These are phyloP conservation scores for Bassia scoparia DNA, from an alignment of 148 eudicot species.

Conservation along the genomic window DNA sequence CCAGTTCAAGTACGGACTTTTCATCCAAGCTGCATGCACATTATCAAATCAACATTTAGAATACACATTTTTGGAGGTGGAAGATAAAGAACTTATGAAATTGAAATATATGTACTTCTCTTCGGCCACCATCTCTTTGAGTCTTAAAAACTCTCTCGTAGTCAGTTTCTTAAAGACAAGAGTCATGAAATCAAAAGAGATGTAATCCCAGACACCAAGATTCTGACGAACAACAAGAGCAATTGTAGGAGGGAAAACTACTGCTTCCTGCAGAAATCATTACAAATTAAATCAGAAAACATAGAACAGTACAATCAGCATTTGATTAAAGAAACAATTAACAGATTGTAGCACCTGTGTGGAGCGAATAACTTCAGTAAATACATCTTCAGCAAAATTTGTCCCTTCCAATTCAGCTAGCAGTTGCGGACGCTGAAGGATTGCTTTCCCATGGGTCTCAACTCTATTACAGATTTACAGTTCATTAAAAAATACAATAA, in stretches of 20 bases:
- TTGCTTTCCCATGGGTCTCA: slow-evolving; percentile 30
- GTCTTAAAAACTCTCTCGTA: slow-evolving; percentile 63
- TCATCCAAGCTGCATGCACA: slow-evolving; percentile 43
- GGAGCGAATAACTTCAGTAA: slow-evolving; percentile 69
- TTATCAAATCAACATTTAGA: slow-evolving; percentile 14
- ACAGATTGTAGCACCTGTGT: slow-evolving; percentile 52
- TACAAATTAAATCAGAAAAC: not conserved
- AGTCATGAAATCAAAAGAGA: slow-evolving; percentile 54
- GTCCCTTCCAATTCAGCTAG: slow-evolving; percentile 24
- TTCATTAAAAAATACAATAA: not conserved
- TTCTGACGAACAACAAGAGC: slow-evolving; percentile 81
- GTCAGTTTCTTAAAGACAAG: slow-evolving; percentile 56
- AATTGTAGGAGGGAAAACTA: slow-evolving; percentile 77
- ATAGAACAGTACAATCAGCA: not conserved
- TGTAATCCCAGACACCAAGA: slow-evolving; percentile 96
- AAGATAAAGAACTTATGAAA: not conserved
- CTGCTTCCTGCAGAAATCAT: slow-evolving; percentile 53
- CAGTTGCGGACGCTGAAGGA: slow-evolving; percentile 29
- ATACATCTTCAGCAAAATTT: slow-evolving; percentile 62
- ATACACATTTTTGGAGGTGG: slow-evolving; percentile 24
- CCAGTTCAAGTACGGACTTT: slow-evolving; percentile 86
- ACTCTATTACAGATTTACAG: slow-evolving; percentile 25
- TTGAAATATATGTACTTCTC: slow-evolving; percentile 49
- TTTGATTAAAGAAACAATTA: not conserved
- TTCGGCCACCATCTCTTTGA: slow-evolving; percentile 77